Conservation (phyloP, 2,329 filamentous ascomycete species). For the Ophiostoma tasmaniense region DNA sequence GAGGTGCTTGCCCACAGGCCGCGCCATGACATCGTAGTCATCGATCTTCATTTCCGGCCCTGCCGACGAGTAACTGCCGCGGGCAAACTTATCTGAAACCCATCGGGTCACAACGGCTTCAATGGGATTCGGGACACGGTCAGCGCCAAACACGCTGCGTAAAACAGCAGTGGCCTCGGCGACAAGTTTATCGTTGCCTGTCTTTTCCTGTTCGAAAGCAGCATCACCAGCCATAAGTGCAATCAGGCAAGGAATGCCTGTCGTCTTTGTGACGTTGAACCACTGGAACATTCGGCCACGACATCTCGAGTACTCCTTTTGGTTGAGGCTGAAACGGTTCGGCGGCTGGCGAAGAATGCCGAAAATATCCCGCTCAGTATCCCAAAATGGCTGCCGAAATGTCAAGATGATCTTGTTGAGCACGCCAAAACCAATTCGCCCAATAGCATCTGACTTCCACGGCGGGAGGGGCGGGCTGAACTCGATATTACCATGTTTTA, state of each 20-base stretch:
- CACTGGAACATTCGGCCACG: conserved; percentile 95
- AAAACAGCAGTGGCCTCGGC: conserved; percentile 73
- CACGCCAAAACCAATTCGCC: conserved; percentile 81
- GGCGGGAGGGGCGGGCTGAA: conserved; percentile 86
- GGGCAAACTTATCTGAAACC: conserved; percentile 83
- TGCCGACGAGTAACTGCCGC: conserved; percentile 91
- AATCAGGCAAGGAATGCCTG: conserved; percentile 77
- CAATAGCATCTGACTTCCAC: conserved; percentile 75
- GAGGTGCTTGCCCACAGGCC: conserved; percentile 65
- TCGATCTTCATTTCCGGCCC: conserved; percentile 71
- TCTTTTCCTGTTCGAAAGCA: conserved; percentile 75
- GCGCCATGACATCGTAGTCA: conserved; percentile 90
- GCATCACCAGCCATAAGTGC: conserved; percentile 95
- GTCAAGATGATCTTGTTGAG: conserved; percentile 93
- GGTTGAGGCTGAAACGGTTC: conserved; percentile 60
- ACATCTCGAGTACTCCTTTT: conserved; percentile 67
- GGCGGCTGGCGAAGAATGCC: conserved; percentile 73
- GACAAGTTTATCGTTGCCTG: conserved; percentile 66
- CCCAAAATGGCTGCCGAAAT: conserved; percentile 87
- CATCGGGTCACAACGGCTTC: conserved; percentile 89
- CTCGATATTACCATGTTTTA: conserved; percentile 73
- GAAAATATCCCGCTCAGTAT: conserved; percentile 82
- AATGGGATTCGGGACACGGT: conserved; percentile 62
- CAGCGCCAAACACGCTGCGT: conserved; percentile 60
- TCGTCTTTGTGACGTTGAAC: conserved; percentile 90